A percentile compares a stretch with the other conserved stretches of the same genome.
Conservation (phyloP, 2,329 filamentous ascomycete species). For the Emmonsiellopsis sp. region DNA sequence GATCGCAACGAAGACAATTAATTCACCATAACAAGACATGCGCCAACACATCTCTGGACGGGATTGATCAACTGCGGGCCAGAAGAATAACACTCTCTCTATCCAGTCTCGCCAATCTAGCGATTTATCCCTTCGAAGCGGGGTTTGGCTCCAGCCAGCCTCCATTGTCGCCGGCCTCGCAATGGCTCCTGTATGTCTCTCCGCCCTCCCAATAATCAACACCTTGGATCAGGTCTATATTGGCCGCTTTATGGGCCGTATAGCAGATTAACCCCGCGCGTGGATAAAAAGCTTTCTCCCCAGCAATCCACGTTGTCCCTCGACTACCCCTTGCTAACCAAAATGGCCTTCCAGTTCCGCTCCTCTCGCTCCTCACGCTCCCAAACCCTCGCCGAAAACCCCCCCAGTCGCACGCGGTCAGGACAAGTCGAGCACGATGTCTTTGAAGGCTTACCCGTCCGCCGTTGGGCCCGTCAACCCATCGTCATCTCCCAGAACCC, state of each 20-base stretch:
- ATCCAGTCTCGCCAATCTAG: background rate
- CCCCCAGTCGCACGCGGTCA: conserved; percentile 29
- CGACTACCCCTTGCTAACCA: background rate
- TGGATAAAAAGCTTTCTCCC: background rate
- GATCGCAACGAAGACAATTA: background rate
- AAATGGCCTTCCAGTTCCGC: conserved; percentile 37
- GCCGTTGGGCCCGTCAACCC: conserved; percentile 74
- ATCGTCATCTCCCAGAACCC: conserved; percentile 59
- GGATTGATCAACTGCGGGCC: background rate
- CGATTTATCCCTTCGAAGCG: background rate
- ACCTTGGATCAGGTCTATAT: background rate
- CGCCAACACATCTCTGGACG: background rate
- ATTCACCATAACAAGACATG: background rate
- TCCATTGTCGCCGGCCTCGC: background rate
- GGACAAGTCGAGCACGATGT: conserved; percentile 56
- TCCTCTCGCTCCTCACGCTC: conserved; percentile 48
- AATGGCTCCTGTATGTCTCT: background rate
- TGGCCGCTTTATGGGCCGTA: background rate
- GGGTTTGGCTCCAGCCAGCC: background rate
- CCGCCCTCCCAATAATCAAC: background rate
- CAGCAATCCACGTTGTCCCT: background rate
- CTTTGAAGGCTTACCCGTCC: conserved; percentile 69
- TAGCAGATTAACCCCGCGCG: background rate
- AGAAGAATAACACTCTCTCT: background rate
- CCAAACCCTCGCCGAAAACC: conserved; percentile 41